phyloP scores from a whole-genome alignment of 495 filamentous ascomycete species.

The Annulohypoxylon stygium region DNA sequence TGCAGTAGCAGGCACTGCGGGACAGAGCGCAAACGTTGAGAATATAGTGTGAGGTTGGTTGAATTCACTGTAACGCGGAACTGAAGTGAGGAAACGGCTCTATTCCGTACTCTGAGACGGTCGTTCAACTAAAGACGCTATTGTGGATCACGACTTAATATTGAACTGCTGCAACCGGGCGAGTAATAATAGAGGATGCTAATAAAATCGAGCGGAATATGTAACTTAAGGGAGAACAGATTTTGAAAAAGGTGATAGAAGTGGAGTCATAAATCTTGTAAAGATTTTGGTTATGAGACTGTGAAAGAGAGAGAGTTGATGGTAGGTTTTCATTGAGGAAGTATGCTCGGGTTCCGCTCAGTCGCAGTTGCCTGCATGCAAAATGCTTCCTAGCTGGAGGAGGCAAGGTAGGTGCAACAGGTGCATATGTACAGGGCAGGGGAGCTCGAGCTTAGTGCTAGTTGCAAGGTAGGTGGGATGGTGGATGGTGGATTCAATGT shows the following conservation, averaged over 20 bases:
- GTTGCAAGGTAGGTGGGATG: background rate
- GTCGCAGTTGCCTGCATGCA: slow-evolving; percentile 9
- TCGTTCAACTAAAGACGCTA: slow-evolving; percentile 23
- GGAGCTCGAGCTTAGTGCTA: background rate
- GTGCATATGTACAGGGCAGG: slow-evolving; percentile 9
- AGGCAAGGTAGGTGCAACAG: slow-evolving; percentile 14
- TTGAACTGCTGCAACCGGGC: slow-evolving; percentile 29
- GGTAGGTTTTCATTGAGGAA: slow-evolving; percentile 32
- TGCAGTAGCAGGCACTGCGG: slow-evolving; percentile 33
- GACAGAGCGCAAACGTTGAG: slow-evolving; percentile 34
- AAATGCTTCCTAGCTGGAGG: background rate
- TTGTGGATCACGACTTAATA: slow-evolving; percentile 24
- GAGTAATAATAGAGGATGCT: slow-evolving; percentile 11
- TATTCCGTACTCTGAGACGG: slow-evolving; percentile 24
- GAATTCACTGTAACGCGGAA: slow-evolving; percentile 33
- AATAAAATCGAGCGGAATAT: slow-evolving; percentile 2
- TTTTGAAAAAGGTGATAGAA: slow-evolving; percentile 24
- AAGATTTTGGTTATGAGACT: background rate
- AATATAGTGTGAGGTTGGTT: slow-evolving; percentile 31
- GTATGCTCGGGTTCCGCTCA: slow-evolving; percentile 6
- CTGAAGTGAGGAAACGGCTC: slow-evolving; percentile 28
- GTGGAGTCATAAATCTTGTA: slow-evolving; percentile 24
- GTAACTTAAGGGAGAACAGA: background rate
- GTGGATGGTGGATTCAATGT: slow-evolving; percentile 6
- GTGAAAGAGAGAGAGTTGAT: slow-evolving; percentile 12